A percentile compares a stretch with the other conserved stretches of the same genome.
Conservation (phyloP, 2,329 filamentous ascomycete genomes). For the Celoporthe dispersa region DNA sequence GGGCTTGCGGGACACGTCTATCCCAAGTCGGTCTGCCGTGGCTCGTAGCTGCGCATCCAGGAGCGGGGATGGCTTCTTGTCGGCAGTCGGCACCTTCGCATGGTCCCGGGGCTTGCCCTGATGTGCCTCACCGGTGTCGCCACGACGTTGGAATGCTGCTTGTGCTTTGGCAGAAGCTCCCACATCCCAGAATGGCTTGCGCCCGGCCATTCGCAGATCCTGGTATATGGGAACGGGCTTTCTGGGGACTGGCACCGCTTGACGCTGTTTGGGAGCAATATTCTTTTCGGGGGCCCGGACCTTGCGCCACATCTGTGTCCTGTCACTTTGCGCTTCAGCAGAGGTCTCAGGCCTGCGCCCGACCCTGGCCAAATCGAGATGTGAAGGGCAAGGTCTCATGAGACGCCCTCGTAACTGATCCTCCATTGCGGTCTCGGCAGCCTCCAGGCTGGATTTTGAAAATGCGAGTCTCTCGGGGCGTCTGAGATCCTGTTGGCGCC, state of each 20-base stretch:
- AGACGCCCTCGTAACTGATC: background rate
- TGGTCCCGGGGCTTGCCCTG: background rate
- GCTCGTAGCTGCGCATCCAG: background rate
- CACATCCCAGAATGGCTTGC: too few species aligned
- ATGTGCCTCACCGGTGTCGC: background rate
- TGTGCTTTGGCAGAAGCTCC: too few species aligned
- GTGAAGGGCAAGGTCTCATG: background rate
- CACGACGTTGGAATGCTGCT: background rate
- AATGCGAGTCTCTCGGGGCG: background rate
- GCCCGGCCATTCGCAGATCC: background rate
- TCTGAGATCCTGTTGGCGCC: background rate
- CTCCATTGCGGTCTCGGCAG: background rate
- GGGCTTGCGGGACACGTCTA: background rate
- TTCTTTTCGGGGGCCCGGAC: background rate
- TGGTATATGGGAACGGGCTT: background rate
- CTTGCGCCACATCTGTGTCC: background rate
- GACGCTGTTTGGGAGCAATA: background rate
- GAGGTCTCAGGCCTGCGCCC: background rate
- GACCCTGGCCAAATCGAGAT: background rate
- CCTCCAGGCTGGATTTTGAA: background rate
- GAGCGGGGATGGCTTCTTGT: background rate
- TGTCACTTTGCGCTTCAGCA: background rate
- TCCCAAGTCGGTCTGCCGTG: background rate
- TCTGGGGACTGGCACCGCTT: background rate
- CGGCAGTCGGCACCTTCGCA: background rate